Conservation (phyloP, 768 basidiomycete genomes). For the Auricularia sp. region DNA sequence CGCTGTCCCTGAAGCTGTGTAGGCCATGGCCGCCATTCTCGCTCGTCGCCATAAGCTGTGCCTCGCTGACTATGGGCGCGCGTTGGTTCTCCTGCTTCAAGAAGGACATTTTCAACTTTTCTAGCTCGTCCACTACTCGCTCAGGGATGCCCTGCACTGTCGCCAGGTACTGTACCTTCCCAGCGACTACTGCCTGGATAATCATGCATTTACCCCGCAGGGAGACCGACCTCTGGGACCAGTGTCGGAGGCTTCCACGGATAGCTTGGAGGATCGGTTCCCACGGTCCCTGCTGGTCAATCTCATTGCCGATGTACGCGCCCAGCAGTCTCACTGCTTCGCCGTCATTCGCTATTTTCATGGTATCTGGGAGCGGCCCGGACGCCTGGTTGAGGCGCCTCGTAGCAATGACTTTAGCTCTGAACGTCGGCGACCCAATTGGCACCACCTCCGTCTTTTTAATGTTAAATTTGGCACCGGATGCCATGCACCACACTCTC, state of each 20-base stretch:
- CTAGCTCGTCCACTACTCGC: background rate
- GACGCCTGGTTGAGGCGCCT: background rate
- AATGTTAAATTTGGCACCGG: background rate
- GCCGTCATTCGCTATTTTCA: constrained; percentile 5
- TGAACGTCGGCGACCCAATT: background rate
- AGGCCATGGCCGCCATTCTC: background rate
- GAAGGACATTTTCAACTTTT: background rate
- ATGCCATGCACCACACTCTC: no score
- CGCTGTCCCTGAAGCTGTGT: background rate
- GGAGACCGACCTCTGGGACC: background rate
- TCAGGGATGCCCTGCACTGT: background rate
- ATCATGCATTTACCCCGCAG: background rate
- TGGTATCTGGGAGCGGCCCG: constrained; percentile 1
- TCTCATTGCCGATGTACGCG: constrained; percentile 5
- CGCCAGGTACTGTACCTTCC: background rate
- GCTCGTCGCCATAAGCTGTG: background rate
- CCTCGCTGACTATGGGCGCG: background rate
- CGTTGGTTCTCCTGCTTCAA: background rate
- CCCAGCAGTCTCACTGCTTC: constrained; percentile 6
- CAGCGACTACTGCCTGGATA: background rate
- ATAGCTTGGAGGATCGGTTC: constrained; percentile 2
- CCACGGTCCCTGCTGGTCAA: constrained; percentile 4
- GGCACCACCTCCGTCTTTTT: background rate
- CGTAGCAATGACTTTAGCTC: background rate
- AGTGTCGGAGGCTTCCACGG: background rate